Evolutionary conservation across 1,284 basidiomycete genomes (phyloP), one percentile per base, ranked within the genome.

Genomic region (Amylostereum chailletii): DNA sequence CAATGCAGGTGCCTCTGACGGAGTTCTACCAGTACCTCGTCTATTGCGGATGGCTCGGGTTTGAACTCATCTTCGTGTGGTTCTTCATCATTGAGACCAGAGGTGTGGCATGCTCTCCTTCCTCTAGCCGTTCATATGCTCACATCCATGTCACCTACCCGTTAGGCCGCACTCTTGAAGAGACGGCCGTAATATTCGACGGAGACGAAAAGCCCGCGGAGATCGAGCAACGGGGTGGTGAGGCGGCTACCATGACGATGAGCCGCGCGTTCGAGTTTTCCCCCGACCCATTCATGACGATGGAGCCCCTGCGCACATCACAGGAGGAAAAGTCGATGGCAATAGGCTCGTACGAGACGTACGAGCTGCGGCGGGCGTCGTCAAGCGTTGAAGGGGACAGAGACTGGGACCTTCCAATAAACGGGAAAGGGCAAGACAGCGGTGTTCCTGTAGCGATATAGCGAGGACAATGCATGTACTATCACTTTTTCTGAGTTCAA

Each of bases 111-210:
- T 48, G 6, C 48, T 29, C 29, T 29, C 10, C 7, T 5, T 48
- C 32, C 33, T 34, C 19, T n/a, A 8, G 36, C 36, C n/a, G 36
- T 49, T 9, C 48, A 49, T 8, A 4, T 19, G 38, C 42, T 30
- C 39, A 11, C 29, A 33, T n/a, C 34, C 34, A 8, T 3, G 6
- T n/a, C 26, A 4, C 19, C 19, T 19, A 19, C 19, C 19, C 19
- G 19, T 19, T 50, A 76, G 79, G 79, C 19, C 72, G 76, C 31
- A 83, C 81, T 1, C 68, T 83, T 29, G 83, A 85, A 62, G 81
- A 85, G 60, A 84, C 81, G 2, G 76, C 81, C 1, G 74, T 74
- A 3, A 62, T 84, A 19, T 84, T 83, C 54, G 81, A 83, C 55
- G 78, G 81, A 27, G 74, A 76, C 34, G 65, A 74, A 37, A 65